phyloP scores from a whole-genome alignment of 1,284 basidiomycete genomes.

The Microbotryum scabiosae region DNA sequence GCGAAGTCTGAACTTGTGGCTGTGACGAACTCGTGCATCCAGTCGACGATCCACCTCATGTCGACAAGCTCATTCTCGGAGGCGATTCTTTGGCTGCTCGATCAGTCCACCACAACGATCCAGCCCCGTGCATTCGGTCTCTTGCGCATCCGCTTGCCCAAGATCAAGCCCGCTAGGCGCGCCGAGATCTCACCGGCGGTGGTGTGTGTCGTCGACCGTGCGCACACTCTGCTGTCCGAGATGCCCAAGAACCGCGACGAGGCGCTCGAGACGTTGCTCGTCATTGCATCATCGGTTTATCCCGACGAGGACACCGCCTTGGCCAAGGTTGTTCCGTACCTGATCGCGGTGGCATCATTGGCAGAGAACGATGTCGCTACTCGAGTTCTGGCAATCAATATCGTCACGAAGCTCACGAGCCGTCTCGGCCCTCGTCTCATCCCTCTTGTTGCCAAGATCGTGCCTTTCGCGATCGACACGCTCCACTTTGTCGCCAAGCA shows the following conservation, averaged over 20 bases:
- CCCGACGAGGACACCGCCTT: constrained; percentile 60
- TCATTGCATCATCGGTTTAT: constrained; percentile 52
- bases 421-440: constrained; percentile 79
- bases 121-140: constrained; percentile 44
- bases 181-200: constrained; percentile 48
- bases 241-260: constrained; percentile 40
- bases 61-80: constrained; percentile 54
- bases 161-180: constrained; percentile 55
- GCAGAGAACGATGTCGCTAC: constrained; percentile 38
- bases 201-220: constrained; percentile 48
- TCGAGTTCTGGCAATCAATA: constrained; percentile 44
- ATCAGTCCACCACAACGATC: constrained; percentile 22
- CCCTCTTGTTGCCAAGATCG: constrained; percentile 66
- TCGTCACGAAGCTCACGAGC: constrained; percentile 55
- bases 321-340: constrained; percentile 51
- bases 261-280: constrained; percentile 48
- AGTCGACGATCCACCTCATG: constrained; percentile 40
- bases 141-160: constrained; percentile 56
- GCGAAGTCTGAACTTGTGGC: constrained; percentile 20
- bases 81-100: constrained; percentile 37
- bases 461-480: constrained; percentile 51
- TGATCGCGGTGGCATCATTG: constrained; percentile 48
- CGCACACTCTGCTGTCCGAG: constrained; percentile 47
- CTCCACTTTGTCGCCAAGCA: constrained; percentile 46
- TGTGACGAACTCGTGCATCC: constrained; percentile 37